Conservation (phyloP, 805 yeast species). For the Candida morakotiae region DNA sequence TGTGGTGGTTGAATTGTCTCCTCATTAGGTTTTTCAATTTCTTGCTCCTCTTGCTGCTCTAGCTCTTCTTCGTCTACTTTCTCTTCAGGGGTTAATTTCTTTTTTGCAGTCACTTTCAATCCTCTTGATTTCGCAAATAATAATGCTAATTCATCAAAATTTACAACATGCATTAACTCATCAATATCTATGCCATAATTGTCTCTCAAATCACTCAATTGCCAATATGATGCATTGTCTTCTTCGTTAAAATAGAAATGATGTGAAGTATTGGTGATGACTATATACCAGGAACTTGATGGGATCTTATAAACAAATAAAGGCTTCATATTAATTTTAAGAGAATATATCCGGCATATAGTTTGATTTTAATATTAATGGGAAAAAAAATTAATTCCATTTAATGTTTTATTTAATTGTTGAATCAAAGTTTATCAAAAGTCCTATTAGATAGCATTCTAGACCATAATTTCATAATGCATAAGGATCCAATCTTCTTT, state of each 20-base stretch:
- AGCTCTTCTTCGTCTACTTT: slow-evolving; percentile 6
- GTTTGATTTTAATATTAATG: no score
- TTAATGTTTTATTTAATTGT: no score
- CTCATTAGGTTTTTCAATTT: no score
- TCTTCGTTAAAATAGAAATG: slow-evolving; percentile 30
- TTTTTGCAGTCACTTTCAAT: slow-evolving; percentile 3
- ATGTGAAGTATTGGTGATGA: slow-evolving; percentile 19
- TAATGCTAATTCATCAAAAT: slow-evolving; percentile 26
- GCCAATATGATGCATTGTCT: slow-evolving; percentile 27
- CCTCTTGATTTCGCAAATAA: slow-evolving; percentile 26
- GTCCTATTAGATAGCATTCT: no score
- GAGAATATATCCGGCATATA: no score
- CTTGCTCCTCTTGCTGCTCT: slow-evolving; percentile 11
- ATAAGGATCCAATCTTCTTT: no score
- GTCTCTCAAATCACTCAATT: slow-evolving; percentile 21
- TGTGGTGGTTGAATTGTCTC: neutral
- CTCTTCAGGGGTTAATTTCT: no score
- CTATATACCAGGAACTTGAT: slow-evolving; percentile 22
- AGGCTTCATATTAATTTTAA: no score
- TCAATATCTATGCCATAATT: slow-evolving; percentile 17
- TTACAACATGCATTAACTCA: slow-evolving; percentile 17
- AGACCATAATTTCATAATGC: no score
- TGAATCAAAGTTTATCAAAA: no score
- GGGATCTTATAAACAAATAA: slow-evolving; percentile 17
- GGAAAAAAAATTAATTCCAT: no score